phyloP scores from a whole-genome alignment of 768 basidiomycete species.

The Rhodosporidiobolus sp. region DNA sequence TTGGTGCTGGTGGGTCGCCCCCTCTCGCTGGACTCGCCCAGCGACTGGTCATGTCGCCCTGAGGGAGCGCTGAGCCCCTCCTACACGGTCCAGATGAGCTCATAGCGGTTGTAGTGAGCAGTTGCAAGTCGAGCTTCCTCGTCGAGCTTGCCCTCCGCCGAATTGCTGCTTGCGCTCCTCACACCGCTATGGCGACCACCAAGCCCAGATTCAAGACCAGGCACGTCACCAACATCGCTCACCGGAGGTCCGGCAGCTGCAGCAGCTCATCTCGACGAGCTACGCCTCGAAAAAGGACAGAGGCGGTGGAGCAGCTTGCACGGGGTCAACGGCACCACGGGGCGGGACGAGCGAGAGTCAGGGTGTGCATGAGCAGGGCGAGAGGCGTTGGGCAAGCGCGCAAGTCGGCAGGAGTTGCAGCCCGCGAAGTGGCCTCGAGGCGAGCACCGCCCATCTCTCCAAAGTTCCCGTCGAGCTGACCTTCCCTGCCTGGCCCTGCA shows the following conservation, averaged over 20 bases:
- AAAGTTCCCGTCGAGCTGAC: background rate
- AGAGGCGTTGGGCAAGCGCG: too few species aligned
- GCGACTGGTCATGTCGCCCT: background rate
- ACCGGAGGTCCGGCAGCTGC: too few species aligned
- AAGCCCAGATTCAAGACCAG: constrained; percentile 22
- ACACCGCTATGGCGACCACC: background rate
- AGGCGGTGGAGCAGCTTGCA: background rate
- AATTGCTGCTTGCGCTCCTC: background rate
- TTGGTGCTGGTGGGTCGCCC: background rate
- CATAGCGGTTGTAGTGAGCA: background rate
- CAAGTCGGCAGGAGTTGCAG: too few species aligned
- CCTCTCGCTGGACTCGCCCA: background rate
- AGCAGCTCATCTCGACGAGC: background rate
- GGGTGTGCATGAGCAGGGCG: too few species aligned
- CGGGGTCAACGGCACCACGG: background rate
- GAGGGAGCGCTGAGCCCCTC: background rate
- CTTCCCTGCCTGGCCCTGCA: background rate
- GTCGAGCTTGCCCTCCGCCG: too few species aligned
- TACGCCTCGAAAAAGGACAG: background rate
- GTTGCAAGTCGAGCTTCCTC: too few species aligned
- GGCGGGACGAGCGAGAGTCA: too few species aligned
- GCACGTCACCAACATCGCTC: background rate
- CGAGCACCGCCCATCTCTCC: background rate
- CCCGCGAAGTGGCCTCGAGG: background rate
- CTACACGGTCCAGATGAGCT: background rate